phyloP scores from a whole-genome alignment of 106 monocot species.

The Narthecium ossifragum region DNA sequence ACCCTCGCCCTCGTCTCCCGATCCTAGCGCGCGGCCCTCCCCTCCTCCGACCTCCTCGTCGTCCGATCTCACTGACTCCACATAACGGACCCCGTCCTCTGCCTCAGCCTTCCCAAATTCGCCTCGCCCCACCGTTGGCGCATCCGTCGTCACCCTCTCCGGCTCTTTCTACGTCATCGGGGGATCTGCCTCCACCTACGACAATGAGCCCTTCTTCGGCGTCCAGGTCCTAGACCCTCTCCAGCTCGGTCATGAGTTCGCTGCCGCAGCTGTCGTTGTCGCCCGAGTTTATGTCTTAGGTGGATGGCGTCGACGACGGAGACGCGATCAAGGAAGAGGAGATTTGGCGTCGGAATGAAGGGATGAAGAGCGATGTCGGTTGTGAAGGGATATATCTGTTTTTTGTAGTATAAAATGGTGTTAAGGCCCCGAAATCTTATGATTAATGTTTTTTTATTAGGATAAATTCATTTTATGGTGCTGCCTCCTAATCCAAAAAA shows the following conservation, averaged over 20 bases:
- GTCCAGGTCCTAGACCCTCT: constrained; percentile 56
- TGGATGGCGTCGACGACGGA: no score
- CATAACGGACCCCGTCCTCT: constrained; percentile 20
- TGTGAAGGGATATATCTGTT: no score
- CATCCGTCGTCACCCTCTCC: constrained; percentile 21
- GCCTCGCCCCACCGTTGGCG: constrained; percentile 13
- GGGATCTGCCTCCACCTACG: constrained; percentile 48
- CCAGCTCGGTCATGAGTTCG: constrained; percentile 40
- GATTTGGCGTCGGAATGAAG: no score
- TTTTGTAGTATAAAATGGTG: no score
- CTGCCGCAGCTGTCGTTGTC: constrained; percentile 36
- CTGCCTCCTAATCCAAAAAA: no score
- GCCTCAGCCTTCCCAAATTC: constrained; percentile 33
- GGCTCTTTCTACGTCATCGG: constrained; percentile 47
- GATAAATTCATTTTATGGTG: no score
- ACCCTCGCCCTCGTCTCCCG: constrained; percentile 55
- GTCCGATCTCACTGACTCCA: constrained; percentile 24
- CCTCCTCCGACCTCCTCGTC: constrained; percentile 30
- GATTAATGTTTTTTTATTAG: no score
- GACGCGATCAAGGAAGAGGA: no score
- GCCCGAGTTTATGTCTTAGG: constrained; percentile 51
- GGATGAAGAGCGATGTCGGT: no score
- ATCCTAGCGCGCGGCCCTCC: constrained; percentile 43
- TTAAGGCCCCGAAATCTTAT: no score
- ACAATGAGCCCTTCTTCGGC: constrained; percentile 20